Percentiles rank a stretch among this genome's conserved stretches.
These are phyloP conservation scores for Pinus tabuliformis DNA, from an alignment of 75 land plant genomes.

Conservation along the genomic window DNA sequence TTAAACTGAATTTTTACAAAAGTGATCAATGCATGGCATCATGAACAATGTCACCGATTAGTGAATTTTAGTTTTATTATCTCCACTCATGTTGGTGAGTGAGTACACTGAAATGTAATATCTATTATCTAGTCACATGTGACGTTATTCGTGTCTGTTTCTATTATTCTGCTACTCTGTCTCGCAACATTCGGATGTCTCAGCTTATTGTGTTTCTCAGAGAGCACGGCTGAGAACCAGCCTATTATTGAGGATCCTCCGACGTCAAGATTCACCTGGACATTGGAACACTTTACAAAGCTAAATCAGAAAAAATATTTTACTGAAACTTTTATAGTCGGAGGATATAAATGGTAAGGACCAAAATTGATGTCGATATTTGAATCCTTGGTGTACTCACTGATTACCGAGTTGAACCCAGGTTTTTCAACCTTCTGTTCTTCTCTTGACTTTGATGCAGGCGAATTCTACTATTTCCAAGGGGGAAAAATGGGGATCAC, in stretches of 20 bases:
- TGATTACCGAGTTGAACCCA: background rate
- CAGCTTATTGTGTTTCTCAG: background rate
- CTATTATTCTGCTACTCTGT: too few species aligned
- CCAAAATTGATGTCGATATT: background rate
- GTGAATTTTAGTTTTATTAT: too few species aligned
- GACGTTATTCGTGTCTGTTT: too few species aligned
- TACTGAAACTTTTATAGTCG: slow-evolving; percentile 38
- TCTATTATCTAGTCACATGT: too few species aligned
- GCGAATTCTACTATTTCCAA: slow-evolving; percentile 51
- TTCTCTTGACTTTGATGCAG: slow-evolving; percentile 20
- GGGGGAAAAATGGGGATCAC: slow-evolving; percentile 53
- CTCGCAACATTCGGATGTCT: too few species aligned
- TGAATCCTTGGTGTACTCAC: background rate
- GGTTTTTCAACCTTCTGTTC: background rate
- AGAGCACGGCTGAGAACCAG: slow-evolving; percentile 33
- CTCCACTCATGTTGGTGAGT: too few species aligned
- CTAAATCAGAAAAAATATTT: slow-evolving; percentile 41
- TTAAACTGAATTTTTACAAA: too few species aligned
- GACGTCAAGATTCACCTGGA: slow-evolving; percentile 50
- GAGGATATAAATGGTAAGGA: slow-evolving; percentile 46
- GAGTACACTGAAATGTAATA: too few species aligned
- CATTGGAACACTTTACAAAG: slow-evolving; percentile 36
- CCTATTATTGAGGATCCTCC: slow-evolving; percentile 41
- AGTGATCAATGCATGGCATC: too few species aligned
- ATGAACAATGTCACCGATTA: too few species aligned